Evolutionary conservation across 331 rosid genomes (phyloP).

Genomic region (Cucumis variabilis): DNA sequence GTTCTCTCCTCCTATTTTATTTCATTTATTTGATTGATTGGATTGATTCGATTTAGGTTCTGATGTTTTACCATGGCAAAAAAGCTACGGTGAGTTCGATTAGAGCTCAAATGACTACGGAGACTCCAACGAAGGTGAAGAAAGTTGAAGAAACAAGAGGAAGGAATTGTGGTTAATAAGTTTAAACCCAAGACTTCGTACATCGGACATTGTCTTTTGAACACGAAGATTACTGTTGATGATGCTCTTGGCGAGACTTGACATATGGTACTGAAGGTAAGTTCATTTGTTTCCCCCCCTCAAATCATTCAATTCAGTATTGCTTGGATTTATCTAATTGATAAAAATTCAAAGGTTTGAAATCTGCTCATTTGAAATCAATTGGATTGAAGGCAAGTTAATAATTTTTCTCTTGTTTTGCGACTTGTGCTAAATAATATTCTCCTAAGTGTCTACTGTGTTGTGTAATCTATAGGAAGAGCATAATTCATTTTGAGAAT

Average conservation of each 20-base stretch:
- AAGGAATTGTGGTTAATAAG: slow-evolving; percentile 84
- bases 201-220: slow-evolving; percentile 74
- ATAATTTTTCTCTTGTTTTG: too few species aligned
- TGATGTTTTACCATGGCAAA: slow-evolving; percentile 55
- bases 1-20: too few species aligned
- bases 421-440: too few species aligned
- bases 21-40: too few species aligned
- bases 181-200: slow-evolving; percentile 86
- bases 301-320: too few species aligned
- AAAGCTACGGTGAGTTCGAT: slow-evolving; percentile 47
- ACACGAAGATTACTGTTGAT: slow-evolving; percentile 97
- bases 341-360: too few species aligned
- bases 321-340: too few species aligned
- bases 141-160: slow-evolving; percentile 92
- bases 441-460: too few species aligned
- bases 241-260: slow-evolving; percentile 62
- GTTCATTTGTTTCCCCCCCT: too few species aligned
- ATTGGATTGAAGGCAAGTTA: slow-evolving; percentile 63
- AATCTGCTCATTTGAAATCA: too few species aligned
- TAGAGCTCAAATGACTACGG: slow-evolving; percentile 92
- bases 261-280: slow-evolving; percentile 67
- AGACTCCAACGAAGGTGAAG: slow-evolving; percentile 79
- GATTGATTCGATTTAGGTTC: slow-evolving; percentile 44
- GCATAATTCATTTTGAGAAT: too few species aligned
- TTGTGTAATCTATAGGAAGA: too few species aligned